Evolutionary conservation across 2,329 filamentous ascomycete genomes (phyloP).

Genomic region (Laburnicola sp.): DNA sequence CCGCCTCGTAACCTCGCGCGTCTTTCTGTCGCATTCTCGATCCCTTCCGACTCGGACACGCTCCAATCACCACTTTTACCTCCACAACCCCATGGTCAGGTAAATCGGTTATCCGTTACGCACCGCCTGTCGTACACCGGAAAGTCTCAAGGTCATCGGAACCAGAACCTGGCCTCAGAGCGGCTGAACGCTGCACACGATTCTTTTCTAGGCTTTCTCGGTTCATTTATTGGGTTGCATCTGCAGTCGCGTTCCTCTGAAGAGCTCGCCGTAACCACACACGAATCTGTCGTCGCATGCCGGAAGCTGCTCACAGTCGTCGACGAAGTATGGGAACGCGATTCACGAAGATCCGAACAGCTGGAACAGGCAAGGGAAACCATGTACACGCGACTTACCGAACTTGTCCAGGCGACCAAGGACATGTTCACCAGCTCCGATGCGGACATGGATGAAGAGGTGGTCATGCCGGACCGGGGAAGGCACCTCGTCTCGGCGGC

Average conservation of each 20-base stretch:
- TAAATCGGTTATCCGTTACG: constrained; percentile 58
- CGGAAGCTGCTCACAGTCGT: constrained; percentile 77
- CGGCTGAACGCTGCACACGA: constrained; percentile 80
- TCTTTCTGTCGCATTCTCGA: constrained; percentile 42
- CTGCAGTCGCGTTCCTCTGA: constrained; percentile 88
- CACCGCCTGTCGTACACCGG: constrained; percentile 79
- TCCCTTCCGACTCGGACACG: constrained; percentile 44
- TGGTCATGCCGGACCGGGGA: constrained; percentile 80
- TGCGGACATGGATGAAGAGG: constrained; percentile 70
- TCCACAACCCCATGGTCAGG: constrained; percentile 31
- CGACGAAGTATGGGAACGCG: constrained; percentile 79
- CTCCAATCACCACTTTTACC: constrained; percentile 35
- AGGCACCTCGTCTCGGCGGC: constrained; percentile 75
- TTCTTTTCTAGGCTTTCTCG: constrained; percentile 84
- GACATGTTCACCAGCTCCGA: constrained; percentile 73
- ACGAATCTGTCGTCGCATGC: constrained; percentile 80
- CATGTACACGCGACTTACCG: constrained; percentile 79
- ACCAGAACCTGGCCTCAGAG: constrained; percentile 79
- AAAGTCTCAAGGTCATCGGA: constrained; percentile 63
- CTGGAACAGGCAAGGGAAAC: constrained; percentile 70
- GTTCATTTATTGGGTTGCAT: constrained; percentile 91
- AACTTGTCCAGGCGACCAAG: constrained; percentile 78
- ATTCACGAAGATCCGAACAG: constrained; percentile 66
- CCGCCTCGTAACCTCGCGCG: constrained; percentile 35
- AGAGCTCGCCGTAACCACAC: constrained; percentile 79